A percentile compares a stretch with the other conserved stretches of the same genome.
phyloP scores from a whole-genome alignment of 2,329 filamentous ascomycete genomes.

The Fusarium papillatum region DNA sequence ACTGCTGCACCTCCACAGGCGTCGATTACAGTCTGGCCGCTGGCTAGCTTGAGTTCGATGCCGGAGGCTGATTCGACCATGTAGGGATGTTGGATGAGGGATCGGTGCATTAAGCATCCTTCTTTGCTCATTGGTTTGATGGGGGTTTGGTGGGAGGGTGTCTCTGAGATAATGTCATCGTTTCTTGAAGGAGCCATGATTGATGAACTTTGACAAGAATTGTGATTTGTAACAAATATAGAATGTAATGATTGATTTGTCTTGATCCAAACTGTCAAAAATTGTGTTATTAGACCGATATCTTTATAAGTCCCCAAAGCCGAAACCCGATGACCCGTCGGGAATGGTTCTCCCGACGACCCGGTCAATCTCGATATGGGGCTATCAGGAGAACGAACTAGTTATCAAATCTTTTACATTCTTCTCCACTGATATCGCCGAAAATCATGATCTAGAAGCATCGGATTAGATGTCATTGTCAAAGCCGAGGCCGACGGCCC shows the following conservation, averaged over 20 bases:
- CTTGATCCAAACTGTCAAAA: not conserved
- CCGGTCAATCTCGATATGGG: not conserved
- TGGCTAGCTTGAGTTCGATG: conserved; percentile 46
- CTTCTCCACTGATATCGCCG: not conserved
- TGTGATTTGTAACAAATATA: not conserved
- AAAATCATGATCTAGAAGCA: not conserved
- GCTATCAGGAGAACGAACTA: not conserved
- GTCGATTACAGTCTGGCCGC: conserved; percentile 72
- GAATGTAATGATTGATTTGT: not conserved
- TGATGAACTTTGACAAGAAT: not conserved
- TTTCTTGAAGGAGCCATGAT: conserved; percentile 11
- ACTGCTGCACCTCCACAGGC: conserved; percentile 78
- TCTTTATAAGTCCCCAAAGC: conserved; percentile 9
- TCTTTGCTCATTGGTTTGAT: conserved; percentile 8
- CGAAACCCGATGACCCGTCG: conserved; percentile 24
- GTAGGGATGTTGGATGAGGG: conserved; percentile 39
- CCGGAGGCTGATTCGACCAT: conserved; percentile 58
- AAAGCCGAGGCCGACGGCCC: conserved; percentile 4
- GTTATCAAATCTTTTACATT: not conserved
- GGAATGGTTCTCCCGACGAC: conserved; percentile 14
- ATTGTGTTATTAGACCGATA: not conserved
- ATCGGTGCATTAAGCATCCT: conserved; percentile 44
- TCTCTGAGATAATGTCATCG: conserved; percentile 12
- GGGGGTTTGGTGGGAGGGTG: not conserved
- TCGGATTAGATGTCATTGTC: conserved; percentile 3